Conservation (phyloP, 805 yeast species). For the Ascoidea tarda region DNA sequence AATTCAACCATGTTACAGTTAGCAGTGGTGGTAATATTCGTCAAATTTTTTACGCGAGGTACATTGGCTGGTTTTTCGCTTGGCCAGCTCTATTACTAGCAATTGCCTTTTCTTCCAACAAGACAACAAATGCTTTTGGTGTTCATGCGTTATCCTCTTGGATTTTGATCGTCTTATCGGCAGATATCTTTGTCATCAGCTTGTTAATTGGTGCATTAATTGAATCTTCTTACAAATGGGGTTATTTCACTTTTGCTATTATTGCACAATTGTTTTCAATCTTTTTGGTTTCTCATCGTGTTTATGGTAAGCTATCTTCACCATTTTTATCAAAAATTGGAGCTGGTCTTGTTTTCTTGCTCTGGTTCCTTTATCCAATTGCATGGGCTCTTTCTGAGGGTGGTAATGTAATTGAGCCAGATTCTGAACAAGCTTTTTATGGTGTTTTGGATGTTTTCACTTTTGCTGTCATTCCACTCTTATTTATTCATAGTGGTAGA, state of each 20-base stretch:
- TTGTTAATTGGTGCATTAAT: constrained; percentile 30
- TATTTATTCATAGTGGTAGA: neutral
- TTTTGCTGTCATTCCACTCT: constrained; percentile 19
- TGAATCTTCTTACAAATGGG: constrained; percentile 34
- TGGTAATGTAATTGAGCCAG: constrained; percentile 46
- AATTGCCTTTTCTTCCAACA: constrained; percentile 13
- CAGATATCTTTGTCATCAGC: constrained; percentile 28
- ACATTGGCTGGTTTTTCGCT: constrained; percentile 30
- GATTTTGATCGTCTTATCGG: constrained; percentile 18
- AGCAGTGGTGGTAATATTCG: constrained; percentile 17
- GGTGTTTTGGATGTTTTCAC: constrained; percentile 40
- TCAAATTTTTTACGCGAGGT: constrained; percentile 30
- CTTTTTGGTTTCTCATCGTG: neutral
- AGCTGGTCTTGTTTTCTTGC: constrained; percentile 9
- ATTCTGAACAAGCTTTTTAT: constrained; percentile 43
- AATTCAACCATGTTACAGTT: constrained; percentile 25
- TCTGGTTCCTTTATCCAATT: constrained; percentile 37
- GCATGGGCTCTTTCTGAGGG: constrained; percentile 46
- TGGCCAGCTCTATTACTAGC: constrained; percentile 26
- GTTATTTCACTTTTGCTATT: constrained; percentile 26
- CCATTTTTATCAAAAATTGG: neutral
- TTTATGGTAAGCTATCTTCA: neutral
- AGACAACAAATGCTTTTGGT: neutral
- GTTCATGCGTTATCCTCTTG: constrained; percentile 13
- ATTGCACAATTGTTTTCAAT: neutral